A percentile compares a stretch with the other conserved stretches of the same genome.
Evolutionary conservation across 108 stramenopile genomes (phyloP).

Genomic region (Nitzschia putrida): DNA sequence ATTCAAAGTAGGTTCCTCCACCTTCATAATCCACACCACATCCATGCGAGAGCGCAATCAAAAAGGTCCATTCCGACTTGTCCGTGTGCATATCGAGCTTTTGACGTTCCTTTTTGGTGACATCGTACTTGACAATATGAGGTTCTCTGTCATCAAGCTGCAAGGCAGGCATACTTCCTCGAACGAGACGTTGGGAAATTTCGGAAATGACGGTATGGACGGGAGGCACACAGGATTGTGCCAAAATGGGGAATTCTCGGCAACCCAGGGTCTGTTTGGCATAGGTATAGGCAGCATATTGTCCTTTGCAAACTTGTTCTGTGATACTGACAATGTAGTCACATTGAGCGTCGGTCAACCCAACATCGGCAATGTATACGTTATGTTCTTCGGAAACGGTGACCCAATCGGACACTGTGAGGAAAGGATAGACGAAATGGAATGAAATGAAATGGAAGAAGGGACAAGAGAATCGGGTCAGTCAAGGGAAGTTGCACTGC

Average conservation of each 20-base stretch:
- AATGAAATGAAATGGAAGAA: neutral
- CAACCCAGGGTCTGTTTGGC: conserved; percentile 84
- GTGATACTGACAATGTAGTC: conserved; percentile 55
- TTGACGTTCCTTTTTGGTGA: conserved; percentile 64
- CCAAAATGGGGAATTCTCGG: conserved; percentile 63
- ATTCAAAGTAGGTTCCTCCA: conserved; percentile 78
- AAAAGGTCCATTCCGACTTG: conserved; percentile 76
- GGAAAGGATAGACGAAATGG: neutral
- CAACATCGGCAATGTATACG: conserved; percentile 71
- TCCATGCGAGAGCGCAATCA: conserved; percentile 71
- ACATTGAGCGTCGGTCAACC: conserved; percentile 49
- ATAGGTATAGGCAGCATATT: conserved; percentile 74
- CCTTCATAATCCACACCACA: conserved; percentile 72
- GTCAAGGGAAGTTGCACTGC: neutral
- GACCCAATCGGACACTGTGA: conserved; percentile 55
- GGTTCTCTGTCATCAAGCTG: conserved; percentile 77
- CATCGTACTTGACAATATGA: conserved; percentile 80
- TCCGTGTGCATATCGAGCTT: conserved; percentile 84
- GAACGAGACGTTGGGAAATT: conserved; percentile 23
- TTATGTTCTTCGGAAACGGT: conserved; percentile 54
- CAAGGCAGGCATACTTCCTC: conserved; percentile 6
- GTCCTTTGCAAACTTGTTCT: conserved; percentile 61
- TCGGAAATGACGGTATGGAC: conserved; percentile 48
- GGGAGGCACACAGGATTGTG: conserved; percentile 33
- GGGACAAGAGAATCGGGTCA: neutral